Conservation (phyloP, 306 rosid species). For the Cucumis sativus region Cucumber_9930_V3 NC_026656.2:22267001-22267500, state of each 20-base stretch:
- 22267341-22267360: too few species aligned
- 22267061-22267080: too few species aligned
- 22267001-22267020: too few species aligned
- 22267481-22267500: background rate
- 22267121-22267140: too few species aligned
- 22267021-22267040: too few species aligned
- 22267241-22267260: background rate
- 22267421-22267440: background rate
- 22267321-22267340: background rate
- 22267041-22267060: too few species aligned
- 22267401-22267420: constrained; percentile 1
- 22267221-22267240: background rate
- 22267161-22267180: too few species aligned
- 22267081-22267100: too few species aligned
- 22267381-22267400: background rate
- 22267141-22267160: too few species aligned
- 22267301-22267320: background rate
- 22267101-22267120: too few species aligned
- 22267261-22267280: background rate
- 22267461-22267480: background rate
- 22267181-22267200: too few species aligned
- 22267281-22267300: background rate
- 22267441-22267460: background rate
- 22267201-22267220: too few species aligned
- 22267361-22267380: background rate